Evolutionary conservation across 1,139 yeast genomes (phyloP), one percentile per base, ranked within the genome.

Genomic region (Pneumocystis canis): DNA sequence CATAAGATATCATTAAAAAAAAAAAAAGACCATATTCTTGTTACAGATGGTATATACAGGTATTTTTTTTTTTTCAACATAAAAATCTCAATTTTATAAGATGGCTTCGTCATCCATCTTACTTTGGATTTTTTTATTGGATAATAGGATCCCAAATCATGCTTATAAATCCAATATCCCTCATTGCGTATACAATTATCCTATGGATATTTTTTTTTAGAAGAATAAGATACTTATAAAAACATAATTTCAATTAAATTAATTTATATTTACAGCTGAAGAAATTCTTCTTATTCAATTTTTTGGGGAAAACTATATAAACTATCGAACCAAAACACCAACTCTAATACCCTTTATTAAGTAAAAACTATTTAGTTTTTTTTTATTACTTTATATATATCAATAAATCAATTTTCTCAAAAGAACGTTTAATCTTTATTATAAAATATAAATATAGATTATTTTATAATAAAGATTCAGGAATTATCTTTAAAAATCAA

Each of bases 121-220:
- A 92, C 73, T 80, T 84, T 64, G 98, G 97, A 0, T 92, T 87
- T 72, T 90, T 84, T 71, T 84, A 89, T 82, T 94, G 97, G 97
- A 92, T 94, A 33, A 70, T 90, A 3, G 97, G 97, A 0, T 78
- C 89, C 1, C 95, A 92, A 72, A 56, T 90, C 62, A 70, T 85
- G 67, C 73, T 90, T 65, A 75, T 82, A 60, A 92, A 89, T 73
- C 84, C 85, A 1, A 62, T 85, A 0, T 77, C 85, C 0, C 68
- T 78, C 3, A 63, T 77, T 0, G 76, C 80, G 0, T 84, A 83
- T 67, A 68, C 76, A 1, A 67, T 75, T 14, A 77, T 80, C 0
- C 75, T 92, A 20, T 83, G 85, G 82, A 71, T 73, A 41, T 92
- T 92, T 71, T 92, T 92, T 76, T 74, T 73, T 16, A 73, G 74